Evolutionary conservation across 2,329 filamentous ascomycete species (phyloP).

Genomic region (Pseudogymnoascus sp.): DNA sequence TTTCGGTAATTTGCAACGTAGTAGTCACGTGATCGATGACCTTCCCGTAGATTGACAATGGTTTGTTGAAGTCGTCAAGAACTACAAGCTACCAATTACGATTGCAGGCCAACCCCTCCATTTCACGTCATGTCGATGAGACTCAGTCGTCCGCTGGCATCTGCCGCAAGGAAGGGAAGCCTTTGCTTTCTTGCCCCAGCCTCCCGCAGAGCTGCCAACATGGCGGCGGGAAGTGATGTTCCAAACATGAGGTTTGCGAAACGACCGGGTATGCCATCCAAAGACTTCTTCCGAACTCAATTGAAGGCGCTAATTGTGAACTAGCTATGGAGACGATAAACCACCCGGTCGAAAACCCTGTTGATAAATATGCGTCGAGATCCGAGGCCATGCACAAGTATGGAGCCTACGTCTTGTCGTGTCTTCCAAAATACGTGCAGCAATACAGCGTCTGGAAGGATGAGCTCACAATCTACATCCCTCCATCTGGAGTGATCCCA

Average conservation of each 20-base stretch:
- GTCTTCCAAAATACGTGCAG: conserved; percentile 94
- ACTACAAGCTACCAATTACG: conserved; percentile 8
- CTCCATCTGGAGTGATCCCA: conserved; percentile 79
- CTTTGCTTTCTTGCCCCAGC: conserved; percentile 7
- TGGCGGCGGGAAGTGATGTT: conserved; percentile 7
- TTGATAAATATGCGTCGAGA: conserved; percentile 86
- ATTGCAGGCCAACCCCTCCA: conserved; percentile 10
- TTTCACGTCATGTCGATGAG: conserved; percentile 10
- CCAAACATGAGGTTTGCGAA: conserved; percentile 20
- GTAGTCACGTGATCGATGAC: background rate
- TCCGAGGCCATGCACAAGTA: conserved; percentile 86
- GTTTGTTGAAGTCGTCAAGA: conserved; percentile 2
- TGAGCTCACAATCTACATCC: conserved; percentile 89
- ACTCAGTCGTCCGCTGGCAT: conserved; percentile 10
- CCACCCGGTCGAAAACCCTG: conserved; percentile 76
- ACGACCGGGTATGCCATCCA: conserved; percentile 36
- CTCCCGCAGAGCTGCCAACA: background rate
- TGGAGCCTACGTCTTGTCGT: conserved; percentile 93
- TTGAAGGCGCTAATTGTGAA: conserved; percentile 14
- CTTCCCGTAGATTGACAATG: background rate
- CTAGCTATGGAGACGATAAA: conserved; percentile 54
- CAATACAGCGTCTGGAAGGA: conserved; percentile 99
- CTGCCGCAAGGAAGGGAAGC: conserved; percentile 9
- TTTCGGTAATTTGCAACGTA: conserved; percentile 6
- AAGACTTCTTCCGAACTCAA: conserved; percentile 9